A percentile compares a stretch with the other conserved stretches of the same genome.
Evolutionary conservation across 345 rosid species (phyloP).

Genomic region (Pseudoturritis turrita): DNA sequence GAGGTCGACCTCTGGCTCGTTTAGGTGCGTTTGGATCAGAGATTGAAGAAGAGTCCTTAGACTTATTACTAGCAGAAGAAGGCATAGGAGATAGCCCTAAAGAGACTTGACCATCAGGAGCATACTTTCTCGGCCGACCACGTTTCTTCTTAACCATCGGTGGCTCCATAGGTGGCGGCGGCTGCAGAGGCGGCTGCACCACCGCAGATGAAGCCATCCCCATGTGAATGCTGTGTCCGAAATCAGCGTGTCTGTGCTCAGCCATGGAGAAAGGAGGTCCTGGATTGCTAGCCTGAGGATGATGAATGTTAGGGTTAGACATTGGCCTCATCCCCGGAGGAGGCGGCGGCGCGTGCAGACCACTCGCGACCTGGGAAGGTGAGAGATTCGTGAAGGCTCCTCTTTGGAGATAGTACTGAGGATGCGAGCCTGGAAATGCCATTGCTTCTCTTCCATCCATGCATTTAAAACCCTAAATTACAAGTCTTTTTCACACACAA

Average conservation of each 20-base stretch:
- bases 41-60: constrained; percentile 50
- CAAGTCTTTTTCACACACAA: constrained; percentile 2
- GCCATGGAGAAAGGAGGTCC: constrained; percentile 46
- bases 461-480: constrained; percentile 55
- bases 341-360: constrained; percentile 45
- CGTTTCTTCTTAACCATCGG: constrained; percentile 82
- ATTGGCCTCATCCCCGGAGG: constrained; percentile 51
- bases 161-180: constrained; percentile 31
- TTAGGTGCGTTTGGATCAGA: constrained; percentile 55
- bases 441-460: constrained; percentile 99
- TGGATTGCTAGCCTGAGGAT: constrained; percentile 41
- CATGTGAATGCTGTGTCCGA: constrained; percentile 55
- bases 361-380: constrained; percentile 44
- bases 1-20: constrained; percentile 84
- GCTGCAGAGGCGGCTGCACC: constrained; percentile 5
- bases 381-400: constrained; percentile 58
- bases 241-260: constrained; percentile 52
- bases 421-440: constrained; percentile 72
- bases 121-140: constrained; percentile 95
- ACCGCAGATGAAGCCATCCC: constrained; percentile 38
- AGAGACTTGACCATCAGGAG: constrained; percentile 74
- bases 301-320: constrained; percentile 43
- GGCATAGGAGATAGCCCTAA: constrained; percentile 71
- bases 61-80: constrained; percentile 26
- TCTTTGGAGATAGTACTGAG: constrained; percentile 80